Evolutionary conservation across 345 rosid genomes (phyloP).

Genomic region (Linum trigynum): DNA sequence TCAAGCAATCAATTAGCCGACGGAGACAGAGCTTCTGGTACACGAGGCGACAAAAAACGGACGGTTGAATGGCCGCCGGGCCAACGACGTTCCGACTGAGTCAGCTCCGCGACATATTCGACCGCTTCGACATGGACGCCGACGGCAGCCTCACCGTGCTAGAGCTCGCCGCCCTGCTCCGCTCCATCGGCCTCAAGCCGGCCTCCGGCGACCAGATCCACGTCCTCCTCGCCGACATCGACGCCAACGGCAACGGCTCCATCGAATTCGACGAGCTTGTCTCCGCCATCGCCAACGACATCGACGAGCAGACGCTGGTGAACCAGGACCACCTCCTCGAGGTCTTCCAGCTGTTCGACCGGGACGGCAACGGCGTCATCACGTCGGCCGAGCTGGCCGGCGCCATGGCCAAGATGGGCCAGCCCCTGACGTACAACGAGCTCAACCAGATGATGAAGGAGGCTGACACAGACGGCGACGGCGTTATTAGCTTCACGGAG

Average conservation of each 20-base stretch:
- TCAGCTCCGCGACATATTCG: constrained; percentile 52
- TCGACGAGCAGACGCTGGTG: constrained; percentile 39
- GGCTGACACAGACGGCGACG: constrained; percentile 25
- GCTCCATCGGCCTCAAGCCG: constrained; percentile 71
- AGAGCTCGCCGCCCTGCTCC: constrained; percentile 76
- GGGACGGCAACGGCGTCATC: constrained; percentile 74
- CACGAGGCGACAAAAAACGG: too few species aligned
- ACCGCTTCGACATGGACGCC: constrained; percentile 72
- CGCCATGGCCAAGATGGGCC: constrained; percentile 85
- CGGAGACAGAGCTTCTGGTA: too few species aligned
- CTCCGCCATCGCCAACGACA: constrained; percentile 44
- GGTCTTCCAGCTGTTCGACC: constrained; percentile 59
- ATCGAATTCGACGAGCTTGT: constrained; percentile 76
- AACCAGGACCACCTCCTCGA: constrained; percentile 53
- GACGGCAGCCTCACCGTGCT: constrained; percentile 88
- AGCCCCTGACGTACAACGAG: constrained; percentile 62
- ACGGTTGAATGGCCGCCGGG: too few species aligned
- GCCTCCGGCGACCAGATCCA: constrained; percentile 47
- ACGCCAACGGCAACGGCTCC: constrained; percentile 66
- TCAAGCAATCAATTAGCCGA: too few species aligned
- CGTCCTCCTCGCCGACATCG: constrained; percentile 56
- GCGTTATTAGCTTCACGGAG: too few species aligned
- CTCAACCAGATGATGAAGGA: constrained; percentile 67
- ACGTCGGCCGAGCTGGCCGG: constrained; percentile 73
- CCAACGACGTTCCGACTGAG: constrained; percentile 21